Evolutionary conservation across 495 filamentous ascomycete species (phyloP).

Genomic region (Neurospora intermedia): DNA sequence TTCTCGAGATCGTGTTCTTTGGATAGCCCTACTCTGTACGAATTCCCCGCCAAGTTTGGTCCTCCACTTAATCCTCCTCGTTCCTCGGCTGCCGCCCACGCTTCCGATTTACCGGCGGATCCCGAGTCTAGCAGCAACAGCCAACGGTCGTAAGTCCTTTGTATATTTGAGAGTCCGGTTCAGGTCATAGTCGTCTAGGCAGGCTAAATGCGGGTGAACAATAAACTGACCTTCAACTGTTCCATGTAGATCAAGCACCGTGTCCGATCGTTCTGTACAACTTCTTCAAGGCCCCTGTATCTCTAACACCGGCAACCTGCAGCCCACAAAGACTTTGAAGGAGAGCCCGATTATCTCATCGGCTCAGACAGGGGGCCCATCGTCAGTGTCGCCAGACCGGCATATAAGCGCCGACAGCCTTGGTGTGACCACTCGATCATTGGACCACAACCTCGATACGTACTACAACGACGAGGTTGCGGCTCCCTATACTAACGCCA

Average conservation of each 20-base stretch:
- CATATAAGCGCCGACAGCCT: conserved; percentile 28
- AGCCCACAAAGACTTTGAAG: conserved; percentile 24
- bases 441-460: conserved; percentile 25
- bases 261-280: conserved; percentile 7
- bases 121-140: conserved; percentile 5
- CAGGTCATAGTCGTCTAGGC: conserved; percentile 4
- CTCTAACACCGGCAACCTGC: conserved; percentile 21
- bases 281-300: conserved; percentile 10
- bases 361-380: conserved; percentile 23
- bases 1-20: conserved; percentile 40
- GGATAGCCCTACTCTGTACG: conserved; percentile 48
- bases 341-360: conserved; percentile 21
- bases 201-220: conserved; percentile 18
- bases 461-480: conserved; percentile 14
- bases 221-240: conserved; percentile 13
- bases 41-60: conserved; percentile 29
- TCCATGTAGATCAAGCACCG: conserved; percentile 18
- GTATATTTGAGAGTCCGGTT: background rate
- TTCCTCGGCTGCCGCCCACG: conserved; percentile 7
- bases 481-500: background rate
- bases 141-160: conserved; percentile 18
- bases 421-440: conserved; percentile 22
- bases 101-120: conserved; percentile 8
- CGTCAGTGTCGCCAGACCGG: conserved; percentile 19
- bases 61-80: conserved; percentile 6